Evolutionary conservation across 805 yeast species (phyloP).

Genomic region (Zygotorulaspora florentina): DNA sequence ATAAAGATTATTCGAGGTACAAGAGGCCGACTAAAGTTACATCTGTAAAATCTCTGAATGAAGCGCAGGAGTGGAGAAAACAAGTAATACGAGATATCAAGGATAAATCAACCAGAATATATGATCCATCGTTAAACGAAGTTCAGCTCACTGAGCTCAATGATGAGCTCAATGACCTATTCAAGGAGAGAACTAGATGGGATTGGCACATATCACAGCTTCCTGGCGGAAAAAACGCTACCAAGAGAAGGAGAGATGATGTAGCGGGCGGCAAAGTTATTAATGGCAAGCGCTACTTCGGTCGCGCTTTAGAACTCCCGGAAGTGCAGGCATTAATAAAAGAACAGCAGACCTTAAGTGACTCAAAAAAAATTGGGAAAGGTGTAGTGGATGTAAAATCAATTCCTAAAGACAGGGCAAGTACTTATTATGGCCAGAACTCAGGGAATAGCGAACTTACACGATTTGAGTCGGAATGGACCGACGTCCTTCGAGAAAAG

Average conservation of each 20-base stretch:
- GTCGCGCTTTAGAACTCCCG: conserved; percentile 75
- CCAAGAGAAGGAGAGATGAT: conserved; percentile 18
- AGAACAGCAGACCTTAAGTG: conserved; percentile 28
- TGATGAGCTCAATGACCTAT: conserved; percentile 63
- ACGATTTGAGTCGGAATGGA: conserved; percentile 16
- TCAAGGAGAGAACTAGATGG: conserved; percentile 72
- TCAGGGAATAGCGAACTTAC: background rate
- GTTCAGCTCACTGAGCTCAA: conserved; percentile 66
- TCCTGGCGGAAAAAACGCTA: conserved; percentile 52
- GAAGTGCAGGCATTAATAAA: conserved; percentile 56
- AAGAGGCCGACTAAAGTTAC: conserved; percentile 60
- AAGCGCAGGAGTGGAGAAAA: conserved; percentile 68
- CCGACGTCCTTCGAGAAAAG: conserved; percentile 12
- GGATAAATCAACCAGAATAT: conserved; percentile 53
- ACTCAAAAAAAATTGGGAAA: conserved; percentile 20
- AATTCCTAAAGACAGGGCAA: conserved; percentile 11
- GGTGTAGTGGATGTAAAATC: conserved; percentile 5
- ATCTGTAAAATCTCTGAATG: conserved; percentile 49
- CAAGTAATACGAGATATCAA: conserved; percentile 63
- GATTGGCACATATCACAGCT: conserved; percentile 60
- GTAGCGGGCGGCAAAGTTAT: conserved; percentile 31
- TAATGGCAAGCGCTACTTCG: conserved; percentile 69
- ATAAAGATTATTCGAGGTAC: conserved; percentile 50
- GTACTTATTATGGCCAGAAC: conserved; percentile 5
- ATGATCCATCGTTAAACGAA: conserved; percentile 57